Evolutionary conservation across 306 rosid genomes (phyloP).

Genomic region (Psophocarpus tetragonolobus): DNA sequence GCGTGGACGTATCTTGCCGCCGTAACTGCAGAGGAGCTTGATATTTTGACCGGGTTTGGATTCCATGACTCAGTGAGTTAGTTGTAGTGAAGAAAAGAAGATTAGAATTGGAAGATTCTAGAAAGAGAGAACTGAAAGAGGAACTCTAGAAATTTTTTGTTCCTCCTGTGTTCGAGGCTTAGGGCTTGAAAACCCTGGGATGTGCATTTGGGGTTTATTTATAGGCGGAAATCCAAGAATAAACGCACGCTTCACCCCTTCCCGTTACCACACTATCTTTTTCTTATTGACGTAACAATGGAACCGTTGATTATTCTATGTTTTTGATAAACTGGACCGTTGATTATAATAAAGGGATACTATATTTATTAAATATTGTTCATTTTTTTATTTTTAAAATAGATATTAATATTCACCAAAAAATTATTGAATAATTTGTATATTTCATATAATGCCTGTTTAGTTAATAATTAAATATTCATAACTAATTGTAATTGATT

Average conservation of each 20-base stretch:
- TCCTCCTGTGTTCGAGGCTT: conserved; percentile 16
- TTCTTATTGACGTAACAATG: background rate
- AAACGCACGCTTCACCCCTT: background rate
- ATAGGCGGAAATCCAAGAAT: conserved; percentile 20
- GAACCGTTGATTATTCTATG: background rate
- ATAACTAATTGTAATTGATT: background rate
- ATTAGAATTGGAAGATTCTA: conserved; percentile 25
- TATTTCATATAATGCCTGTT: background rate
- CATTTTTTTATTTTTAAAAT: background rate
- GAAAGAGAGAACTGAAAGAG: background rate
- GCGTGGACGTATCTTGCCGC: conserved; percentile 83
- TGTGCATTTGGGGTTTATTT: conserved; percentile 39
- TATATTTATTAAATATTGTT: background rate
- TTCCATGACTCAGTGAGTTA: conserved; percentile 46
- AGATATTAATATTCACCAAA: no score
- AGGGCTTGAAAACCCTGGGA: conserved; percentile 52
- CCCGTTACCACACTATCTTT: background rate
- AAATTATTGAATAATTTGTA: background rate
- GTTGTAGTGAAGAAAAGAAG: background rate
- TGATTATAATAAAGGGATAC: background rate
- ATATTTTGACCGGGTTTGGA: conserved; percentile 33
- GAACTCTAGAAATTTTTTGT: background rate
- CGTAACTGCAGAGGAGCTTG: conserved; percentile 84
- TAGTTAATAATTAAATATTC: background rate
- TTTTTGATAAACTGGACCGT: background rate